phyloP scores from a whole-genome alignment of 495 filamentous ascomycete species.

The Pseudomonodictys pantanalensis region DNA sequence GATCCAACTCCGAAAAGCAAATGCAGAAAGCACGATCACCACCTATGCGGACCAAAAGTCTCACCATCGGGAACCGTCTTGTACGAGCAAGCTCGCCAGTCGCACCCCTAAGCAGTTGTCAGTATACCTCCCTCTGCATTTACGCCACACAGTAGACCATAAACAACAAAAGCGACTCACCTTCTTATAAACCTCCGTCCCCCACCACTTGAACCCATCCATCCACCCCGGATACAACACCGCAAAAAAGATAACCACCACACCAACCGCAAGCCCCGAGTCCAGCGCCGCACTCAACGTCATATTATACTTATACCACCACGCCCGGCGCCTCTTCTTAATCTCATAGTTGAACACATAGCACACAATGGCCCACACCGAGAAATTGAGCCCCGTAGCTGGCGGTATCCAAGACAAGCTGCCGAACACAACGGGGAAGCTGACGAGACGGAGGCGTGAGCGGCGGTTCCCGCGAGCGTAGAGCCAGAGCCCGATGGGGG shows the following conservation, averaged over 20 bases:
- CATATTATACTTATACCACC: conserved; percentile 92
- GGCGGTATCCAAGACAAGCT: conserved; percentile 78
- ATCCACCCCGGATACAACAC: conserved; percentile 70
- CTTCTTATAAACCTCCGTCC: conserved; percentile 40
- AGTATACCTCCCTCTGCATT: too few relatives aligned
- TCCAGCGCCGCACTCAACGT: conserved; percentile 79
- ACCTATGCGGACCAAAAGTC: conserved; percentile 32
- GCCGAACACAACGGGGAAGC: conserved; percentile 70
- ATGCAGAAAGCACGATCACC: conserved; percentile 22
- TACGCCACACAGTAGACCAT: too few relatives aligned
- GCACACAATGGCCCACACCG: conserved; percentile 77
- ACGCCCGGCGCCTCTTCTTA: conserved; percentile 59
- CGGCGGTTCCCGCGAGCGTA: conserved; percentile 48
- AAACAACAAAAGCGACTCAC: too few relatives aligned
- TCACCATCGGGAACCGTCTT: conserved; percentile 26
- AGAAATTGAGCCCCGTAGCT: conserved; percentile 80
- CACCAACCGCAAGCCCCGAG: conserved; percentile 72
- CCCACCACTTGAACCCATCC: conserved; percentile 40
- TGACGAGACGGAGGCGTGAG: conserved; percentile 61
- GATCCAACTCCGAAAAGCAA: too few relatives aligned
- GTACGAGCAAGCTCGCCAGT: conserved; percentile 38
- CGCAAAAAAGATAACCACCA: conserved; percentile 79
- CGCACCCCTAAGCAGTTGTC: conserved; percentile 38
- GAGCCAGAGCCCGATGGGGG: conserved; percentile 66
- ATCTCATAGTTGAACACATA: conserved; percentile 78